Percentiles rank a stretch among this genome's conserved stretches.
These are phyloP conservation scores for Phytophthora lateralis DNA, from an alignment of 352 stramenopile species.

Conservation along the genomic window DNA sequence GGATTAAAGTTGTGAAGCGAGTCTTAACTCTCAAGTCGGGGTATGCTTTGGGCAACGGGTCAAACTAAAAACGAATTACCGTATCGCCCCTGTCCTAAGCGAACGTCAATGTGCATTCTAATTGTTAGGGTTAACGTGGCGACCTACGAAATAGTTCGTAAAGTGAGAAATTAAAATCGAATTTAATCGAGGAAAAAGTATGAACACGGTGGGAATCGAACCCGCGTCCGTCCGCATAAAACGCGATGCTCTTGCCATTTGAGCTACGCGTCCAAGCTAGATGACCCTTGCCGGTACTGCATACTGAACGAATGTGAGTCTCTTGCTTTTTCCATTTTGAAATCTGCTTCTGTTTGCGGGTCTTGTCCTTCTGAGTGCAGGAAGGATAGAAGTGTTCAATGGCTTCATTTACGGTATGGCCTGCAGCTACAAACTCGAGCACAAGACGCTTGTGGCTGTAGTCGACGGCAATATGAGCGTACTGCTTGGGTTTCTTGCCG, in stretches of 20 bases:
- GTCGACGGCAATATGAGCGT: constrained; percentile 13
- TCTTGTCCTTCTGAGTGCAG: too few species aligned
- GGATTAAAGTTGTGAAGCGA: background rate
- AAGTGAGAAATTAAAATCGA: background rate
- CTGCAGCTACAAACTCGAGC: background rate
- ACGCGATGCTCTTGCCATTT: background rate
- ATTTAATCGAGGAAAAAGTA: background rate
- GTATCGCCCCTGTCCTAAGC: constrained; percentile 1
- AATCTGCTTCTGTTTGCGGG: too few species aligned
- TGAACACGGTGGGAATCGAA: background rate
- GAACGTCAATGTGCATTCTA: background rate
- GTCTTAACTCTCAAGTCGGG: background rate
- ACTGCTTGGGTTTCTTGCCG: constrained; percentile 5
- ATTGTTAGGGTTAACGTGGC: background rate
- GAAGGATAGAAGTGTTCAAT: too few species aligned
- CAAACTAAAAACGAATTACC: too few species aligned
- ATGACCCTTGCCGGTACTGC: background rate
- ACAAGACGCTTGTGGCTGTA: constrained; percentile 9
- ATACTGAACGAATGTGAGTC: background rate
- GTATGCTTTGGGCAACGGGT: too few species aligned
- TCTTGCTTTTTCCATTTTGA: constrained; percentile 18
- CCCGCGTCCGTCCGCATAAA: background rate
- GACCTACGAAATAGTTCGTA: background rate
- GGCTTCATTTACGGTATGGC: background rate
- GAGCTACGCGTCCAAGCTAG: background rate